phyloP scores from a whole-genome alignment of 2,329 filamentous ascomycete genomes.

The Didymella exigua region DNA sequence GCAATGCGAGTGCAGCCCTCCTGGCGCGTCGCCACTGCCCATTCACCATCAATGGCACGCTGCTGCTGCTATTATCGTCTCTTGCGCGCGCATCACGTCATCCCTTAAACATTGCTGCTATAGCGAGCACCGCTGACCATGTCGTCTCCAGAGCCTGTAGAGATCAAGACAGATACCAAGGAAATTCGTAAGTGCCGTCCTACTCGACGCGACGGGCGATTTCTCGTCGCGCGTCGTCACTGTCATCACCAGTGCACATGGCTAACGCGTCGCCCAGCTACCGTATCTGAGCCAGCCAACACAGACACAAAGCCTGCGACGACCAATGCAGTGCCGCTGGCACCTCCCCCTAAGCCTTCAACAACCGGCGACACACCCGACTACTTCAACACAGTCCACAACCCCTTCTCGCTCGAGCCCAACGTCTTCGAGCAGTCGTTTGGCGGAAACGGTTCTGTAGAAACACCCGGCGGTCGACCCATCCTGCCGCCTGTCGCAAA shows the following conservation, averaged over 20 bases:
- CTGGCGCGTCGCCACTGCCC: slow-evolving; percentile 6
- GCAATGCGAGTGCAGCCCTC: slow-evolving; percentile 6
- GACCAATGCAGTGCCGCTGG: slow-evolving; percentile 56
- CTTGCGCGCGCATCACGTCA: slow-evolving; percentile 23
- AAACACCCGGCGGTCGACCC: slow-evolving; percentile 75
- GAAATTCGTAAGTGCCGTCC: slow-evolving; percentile 14
- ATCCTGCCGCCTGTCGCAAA: slow-evolving; percentile 89
- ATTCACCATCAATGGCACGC: neutral
- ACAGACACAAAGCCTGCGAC: slow-evolving; percentile 42
- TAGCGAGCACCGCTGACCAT: slow-evolving; percentile 28
- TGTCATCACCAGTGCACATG: slow-evolving; percentile 13
- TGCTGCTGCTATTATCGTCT: slow-evolving; percentile 7
- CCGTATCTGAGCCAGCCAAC: slow-evolving; percentile 28
- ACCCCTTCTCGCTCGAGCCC: slow-evolving; percentile 75
- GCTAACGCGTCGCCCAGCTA: slow-evolving; percentile 28
- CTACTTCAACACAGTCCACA: slow-evolving; percentile 58
- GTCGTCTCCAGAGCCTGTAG: slow-evolving; percentile 30
- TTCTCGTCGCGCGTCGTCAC: slow-evolving; percentile 6
- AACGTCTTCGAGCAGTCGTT: slow-evolving; percentile 99
- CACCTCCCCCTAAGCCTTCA: slow-evolving; percentile 57
- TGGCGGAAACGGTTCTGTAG: slow-evolving; percentile 52
- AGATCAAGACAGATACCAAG: slow-evolving; percentile 23
- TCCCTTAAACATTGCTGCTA: slow-evolving; percentile 8
- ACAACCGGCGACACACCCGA: slow-evolving; percentile 54
- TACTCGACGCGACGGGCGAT: slow-evolving; percentile 1